These are phyloP conservation scores for Populus nigra DNA, from an alignment of 345 rosid genomes.

Conservation along the genomic window DNA sequence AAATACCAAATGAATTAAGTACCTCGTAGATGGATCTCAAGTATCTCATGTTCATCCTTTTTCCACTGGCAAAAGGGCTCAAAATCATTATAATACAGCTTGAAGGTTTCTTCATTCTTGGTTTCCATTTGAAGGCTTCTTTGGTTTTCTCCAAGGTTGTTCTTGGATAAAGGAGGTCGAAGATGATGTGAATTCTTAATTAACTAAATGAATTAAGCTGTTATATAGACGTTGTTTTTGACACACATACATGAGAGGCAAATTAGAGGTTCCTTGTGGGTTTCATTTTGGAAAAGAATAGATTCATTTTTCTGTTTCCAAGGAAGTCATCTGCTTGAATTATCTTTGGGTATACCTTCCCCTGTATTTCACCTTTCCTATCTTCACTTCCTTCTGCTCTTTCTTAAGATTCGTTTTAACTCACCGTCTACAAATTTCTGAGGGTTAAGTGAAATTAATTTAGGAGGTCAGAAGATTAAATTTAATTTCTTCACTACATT, in stretches of 20 bases:
- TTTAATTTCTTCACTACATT: not conserved
- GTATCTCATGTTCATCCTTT: conserved; percentile 26
- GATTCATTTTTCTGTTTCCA: not conserved
- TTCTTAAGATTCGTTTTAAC: not conserved
- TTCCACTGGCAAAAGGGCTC: conserved; percentile 52
- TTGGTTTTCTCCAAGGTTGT: not conserved
- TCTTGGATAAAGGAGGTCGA: not conserved
- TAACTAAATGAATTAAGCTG: not conserved
- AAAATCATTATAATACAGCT: conserved; percentile 31
- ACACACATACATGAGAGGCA: not conserved
- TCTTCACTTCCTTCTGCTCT: not conserved
- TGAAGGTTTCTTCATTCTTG: not conserved
- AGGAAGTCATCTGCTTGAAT: not conserved
- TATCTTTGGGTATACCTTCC: not conserved
- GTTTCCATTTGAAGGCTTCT: not conserved
- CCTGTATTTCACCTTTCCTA: not conserved
- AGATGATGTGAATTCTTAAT: not conserved
- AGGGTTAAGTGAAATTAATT: not conserved
- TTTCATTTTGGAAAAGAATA: not conserved
- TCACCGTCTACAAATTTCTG: not conserved
- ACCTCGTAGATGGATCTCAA: conserved; percentile 52
- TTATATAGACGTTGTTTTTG: not conserved
- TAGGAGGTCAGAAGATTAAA: not conserved
- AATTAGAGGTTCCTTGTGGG: conserved; percentile 3
- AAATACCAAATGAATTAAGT: not conserved